Conservation (phyloP, 371 early-diverging fungal genomes). For the Mucor piriformis region DNA sequence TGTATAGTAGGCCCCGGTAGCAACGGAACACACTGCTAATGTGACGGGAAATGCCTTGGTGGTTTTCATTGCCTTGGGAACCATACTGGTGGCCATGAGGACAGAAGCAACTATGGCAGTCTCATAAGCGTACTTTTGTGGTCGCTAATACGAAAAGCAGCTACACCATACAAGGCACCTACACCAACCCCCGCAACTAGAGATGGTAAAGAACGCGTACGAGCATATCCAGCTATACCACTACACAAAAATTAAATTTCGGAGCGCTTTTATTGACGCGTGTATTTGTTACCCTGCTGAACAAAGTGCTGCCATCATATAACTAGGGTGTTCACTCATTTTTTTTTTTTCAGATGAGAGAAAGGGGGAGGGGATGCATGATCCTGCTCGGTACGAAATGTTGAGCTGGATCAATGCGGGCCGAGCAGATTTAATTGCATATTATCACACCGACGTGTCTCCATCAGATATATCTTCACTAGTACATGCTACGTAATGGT, state of each 20-base stretch:
- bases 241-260: slow-evolving; percentile 26
- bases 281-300: slow-evolving; percentile 17
- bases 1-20: slow-evolving; percentile 45
- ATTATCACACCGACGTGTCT: no score
- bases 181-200: slow-evolving; percentile 62
- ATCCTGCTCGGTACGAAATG: no score
- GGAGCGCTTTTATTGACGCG: not conserved
- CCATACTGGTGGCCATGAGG: slow-evolving; percentile 55
- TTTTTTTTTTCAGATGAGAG: not conserved
- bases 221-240: slow-evolving; percentile 58
- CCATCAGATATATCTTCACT: no score
- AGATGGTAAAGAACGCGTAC: slow-evolving; percentile 57
- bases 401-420: no score
- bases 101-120: slow-evolving; percentile 56
- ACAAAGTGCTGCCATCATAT: slow-evolving; percentile 47
- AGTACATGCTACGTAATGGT: no score
- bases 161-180: slow-evolving; percentile 53
- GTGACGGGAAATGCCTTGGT: slow-evolving; percentile 44
- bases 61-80: slow-evolving; percentile 54
- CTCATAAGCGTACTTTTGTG: slow-evolving; percentile 42
- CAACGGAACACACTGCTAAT: slow-evolving; percentile 16
- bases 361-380: not conserved
- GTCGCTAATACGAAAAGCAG: slow-evolving; percentile 55
- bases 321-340: slow-evolving; percentile 38
- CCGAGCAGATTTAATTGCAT: no score